Conservation (phyloP, 805 yeast genomes). For the Scheffersomyces spartinae region DNA sequence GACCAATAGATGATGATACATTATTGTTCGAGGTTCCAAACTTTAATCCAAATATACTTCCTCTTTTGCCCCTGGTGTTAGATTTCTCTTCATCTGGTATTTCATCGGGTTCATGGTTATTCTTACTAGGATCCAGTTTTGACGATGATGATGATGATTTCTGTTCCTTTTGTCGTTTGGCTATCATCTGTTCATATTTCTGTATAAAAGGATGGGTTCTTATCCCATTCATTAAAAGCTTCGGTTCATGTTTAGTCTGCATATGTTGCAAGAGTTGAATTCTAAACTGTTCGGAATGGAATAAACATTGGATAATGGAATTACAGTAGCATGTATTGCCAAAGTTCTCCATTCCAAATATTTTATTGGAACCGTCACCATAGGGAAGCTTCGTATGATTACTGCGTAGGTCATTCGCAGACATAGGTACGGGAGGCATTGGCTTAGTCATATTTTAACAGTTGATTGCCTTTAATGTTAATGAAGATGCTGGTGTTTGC, state of each 20-base stretch:
- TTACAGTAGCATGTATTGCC: constrained; percentile 94
- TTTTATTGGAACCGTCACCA: constrained; percentile 60
- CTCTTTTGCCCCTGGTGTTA: constrained; percentile 21
- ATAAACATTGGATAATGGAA: constrained; percentile 81
- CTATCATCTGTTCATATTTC: constrained; percentile 28
- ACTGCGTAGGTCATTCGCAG: no score
- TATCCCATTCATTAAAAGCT: constrained; percentile 17
- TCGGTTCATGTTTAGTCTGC: constrained; percentile 18
- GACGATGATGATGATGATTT: no score
- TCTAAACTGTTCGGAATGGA: constrained; percentile 57
- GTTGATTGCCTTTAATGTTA: no score
- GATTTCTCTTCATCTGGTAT: constrained; percentile 12
- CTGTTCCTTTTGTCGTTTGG: constrained; percentile 22
- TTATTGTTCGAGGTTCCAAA: constrained; percentile 14
- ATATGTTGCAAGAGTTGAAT: constrained; percentile 18
- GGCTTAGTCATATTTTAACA: no score
- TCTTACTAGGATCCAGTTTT: constrained; percentile 3
- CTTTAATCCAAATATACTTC: constrained; percentile 28
- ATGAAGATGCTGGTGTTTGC: no score
- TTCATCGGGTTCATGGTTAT: no score
- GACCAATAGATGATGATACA: constrained; percentile 1
- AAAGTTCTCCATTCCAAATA: constrained; percentile 74
- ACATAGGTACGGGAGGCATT: no score
- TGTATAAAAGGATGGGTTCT: constrained; percentile 23
- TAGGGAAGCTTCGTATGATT: constrained; percentile 28